Evolutionary conservation across 352 stramenopile genomes (phyloP).

Genomic region (Phytopythium aichiense): DNA sequence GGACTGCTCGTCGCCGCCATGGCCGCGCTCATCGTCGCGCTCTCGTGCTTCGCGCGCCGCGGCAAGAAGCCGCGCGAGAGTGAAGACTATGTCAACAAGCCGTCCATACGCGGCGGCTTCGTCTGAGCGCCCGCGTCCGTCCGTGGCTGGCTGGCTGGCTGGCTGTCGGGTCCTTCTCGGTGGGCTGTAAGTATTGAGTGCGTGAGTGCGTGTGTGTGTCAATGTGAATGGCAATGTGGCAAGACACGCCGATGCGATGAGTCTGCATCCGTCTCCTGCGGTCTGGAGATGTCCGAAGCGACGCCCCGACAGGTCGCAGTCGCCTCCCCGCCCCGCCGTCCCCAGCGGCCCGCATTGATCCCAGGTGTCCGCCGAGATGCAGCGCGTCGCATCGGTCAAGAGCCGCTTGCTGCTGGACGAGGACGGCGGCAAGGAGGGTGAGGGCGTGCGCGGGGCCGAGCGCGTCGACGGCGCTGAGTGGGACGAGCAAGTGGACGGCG

Average conservation of each 20-base stretch:
- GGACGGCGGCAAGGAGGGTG: conserved; percentile 12
- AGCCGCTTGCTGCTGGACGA: conserved; percentile 20
- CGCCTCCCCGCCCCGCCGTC: not conserved
- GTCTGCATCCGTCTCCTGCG: not conserved
- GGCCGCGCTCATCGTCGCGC: conserved; percentile 42
- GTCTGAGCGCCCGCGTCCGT: not conserved
- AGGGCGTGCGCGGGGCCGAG: conserved; percentile 2
- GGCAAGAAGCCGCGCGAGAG: conserved; percentile 19
- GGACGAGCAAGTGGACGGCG: conserved; percentile 56
- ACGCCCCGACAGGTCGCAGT: not conserved
- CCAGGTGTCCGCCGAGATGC: conserved; percentile 12
- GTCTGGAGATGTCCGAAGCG: not conserved
- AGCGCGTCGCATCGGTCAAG: conserved; percentile 25
- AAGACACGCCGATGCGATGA: too few relatives aligned
- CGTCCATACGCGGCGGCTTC: not conserved
- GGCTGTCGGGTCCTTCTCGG: not conserved
- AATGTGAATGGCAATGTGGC: not conserved
- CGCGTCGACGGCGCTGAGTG: conserved; percentile 42
- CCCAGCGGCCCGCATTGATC: not conserved
- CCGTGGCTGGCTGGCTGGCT: not conserved
- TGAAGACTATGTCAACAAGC: not conserved
- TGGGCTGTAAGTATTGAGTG: conserved; percentile 2
- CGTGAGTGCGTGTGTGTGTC: not conserved
- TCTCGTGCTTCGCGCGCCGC: conserved; percentile 65
- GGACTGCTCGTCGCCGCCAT: conserved; percentile 46